Conservation (phyloP, 2,329 filamentous ascomycete species). For the Phyllosticta paracitricarpa region DNA sequence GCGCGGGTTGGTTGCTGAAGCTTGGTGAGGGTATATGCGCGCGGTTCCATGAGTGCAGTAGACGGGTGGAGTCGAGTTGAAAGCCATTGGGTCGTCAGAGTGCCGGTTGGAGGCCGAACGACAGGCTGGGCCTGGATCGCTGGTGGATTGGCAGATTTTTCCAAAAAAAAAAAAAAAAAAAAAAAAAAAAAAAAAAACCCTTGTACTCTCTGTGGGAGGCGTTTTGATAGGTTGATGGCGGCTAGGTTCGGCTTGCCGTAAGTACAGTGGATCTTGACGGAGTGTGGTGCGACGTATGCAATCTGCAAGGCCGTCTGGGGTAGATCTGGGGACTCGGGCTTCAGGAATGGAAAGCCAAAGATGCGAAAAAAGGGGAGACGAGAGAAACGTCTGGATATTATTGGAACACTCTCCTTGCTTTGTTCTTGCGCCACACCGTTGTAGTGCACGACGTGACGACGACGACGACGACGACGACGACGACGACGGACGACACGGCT, state of each 20-base stretch:
- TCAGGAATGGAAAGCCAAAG: no score
- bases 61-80: neutral
- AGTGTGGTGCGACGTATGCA: neutral
- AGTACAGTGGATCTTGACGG: neutral
- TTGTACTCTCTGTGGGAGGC: neutral
- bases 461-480: neutral
- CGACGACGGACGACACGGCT: neutral
- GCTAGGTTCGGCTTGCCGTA: neutral
- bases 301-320: neutral
- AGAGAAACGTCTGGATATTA: neutral
- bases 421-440: neutral
- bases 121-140: neutral
- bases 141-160: neutral
- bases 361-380: neutral
- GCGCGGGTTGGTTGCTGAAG: neutral
- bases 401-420: neutral
- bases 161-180: neutral
- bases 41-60: neutral
- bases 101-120: neutral
- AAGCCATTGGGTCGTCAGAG: neutral
- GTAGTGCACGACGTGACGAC: neutral
- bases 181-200: neutral
- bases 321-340: neutral
- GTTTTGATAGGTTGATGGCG: neutral
- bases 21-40: neutral